These are phyloP conservation scores for Leonotis leonurus DNA, from an alignment of 257 asterid species.

Conservation along the genomic window DNA sequence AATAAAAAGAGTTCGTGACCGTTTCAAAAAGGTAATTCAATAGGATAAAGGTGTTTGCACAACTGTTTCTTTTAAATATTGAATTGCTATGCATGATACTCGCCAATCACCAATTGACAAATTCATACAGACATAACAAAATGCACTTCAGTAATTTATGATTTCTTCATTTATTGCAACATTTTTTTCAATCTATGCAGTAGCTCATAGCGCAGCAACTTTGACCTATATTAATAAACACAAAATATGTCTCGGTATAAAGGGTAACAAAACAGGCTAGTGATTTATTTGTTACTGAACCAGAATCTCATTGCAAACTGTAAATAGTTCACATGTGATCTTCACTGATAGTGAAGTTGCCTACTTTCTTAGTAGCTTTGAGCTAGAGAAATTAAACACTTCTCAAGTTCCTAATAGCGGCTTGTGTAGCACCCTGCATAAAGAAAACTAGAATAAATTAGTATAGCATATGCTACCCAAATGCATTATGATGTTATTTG, in stretches of 20 bases:
- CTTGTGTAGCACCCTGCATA: neutral
- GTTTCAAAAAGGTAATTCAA: too few species aligned
- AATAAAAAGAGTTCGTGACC: too few species aligned
- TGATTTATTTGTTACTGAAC: neutral
- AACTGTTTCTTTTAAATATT: too few species aligned
- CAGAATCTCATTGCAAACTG: neutral
- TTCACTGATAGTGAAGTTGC: neutral
- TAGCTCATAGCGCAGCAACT: neutral
- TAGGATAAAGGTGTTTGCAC: too few species aligned
- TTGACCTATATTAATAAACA: neutral
- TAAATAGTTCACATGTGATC: neutral
- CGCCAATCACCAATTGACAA: too few species aligned
- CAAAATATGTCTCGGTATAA: neutral
- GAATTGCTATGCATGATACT: too few species aligned
- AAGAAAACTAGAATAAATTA: neutral
- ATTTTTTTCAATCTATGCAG: neutral
- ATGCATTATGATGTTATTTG: too few species aligned
- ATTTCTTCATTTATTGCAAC: neutral
- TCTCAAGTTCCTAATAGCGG: neutral
- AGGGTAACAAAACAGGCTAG: neutral
- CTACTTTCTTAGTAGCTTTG: neutral
- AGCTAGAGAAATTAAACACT: neutral
- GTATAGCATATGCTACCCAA: neutral
- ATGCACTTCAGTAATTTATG: neutral
- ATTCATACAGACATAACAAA: too few species aligned